Base-by-base conservation (phyloP, 1,284 basidiomycete genomes). In the Mycena sp. region DNA sequence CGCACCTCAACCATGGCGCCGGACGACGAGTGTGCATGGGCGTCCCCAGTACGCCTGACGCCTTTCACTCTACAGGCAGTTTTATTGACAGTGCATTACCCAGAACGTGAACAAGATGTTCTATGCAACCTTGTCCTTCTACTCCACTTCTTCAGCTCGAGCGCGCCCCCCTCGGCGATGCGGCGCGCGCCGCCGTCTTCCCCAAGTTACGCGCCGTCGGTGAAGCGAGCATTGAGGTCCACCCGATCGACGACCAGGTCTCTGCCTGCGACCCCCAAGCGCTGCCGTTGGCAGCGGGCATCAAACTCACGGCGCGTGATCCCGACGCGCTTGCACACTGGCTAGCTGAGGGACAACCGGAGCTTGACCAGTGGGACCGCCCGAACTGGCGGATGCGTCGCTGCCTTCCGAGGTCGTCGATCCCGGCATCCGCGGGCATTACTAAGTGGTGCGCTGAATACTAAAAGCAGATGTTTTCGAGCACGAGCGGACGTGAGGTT, bases 111-210 rank as follows among this genome's bases (percentile, higher is more conserved):
- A 57, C 41, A 56, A 52, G 41, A 35, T 45, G 32, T 52, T 57
- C 25, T 62, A 62, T 29, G 60, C 28, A 62, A 29, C 17, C 53
- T 62, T 25, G 35, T 50, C 23, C 60, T 62, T 41, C 26, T 62
- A 10, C 60, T 62, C 41, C 48, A 62, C 37, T 62, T 62, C 45
- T 62, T 62, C 48, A 57, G 41, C 60, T 62, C 30, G 60, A 62
- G 16, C 60, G 60, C 5, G 60, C 28, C 1, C 40, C 60, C 6
- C 53, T 62, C 14, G 38, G 41, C 6, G 48, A 62, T 3, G 46
- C 46, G 7, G 53, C 48, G 0, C 52, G 52, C 16, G 53, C 37
- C 5, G 28, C 46, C 21, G 53, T 56, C 28, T 62, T 62, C 38
- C 60, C 60, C 30, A 35, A 51, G 25, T 37, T 62, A 23, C 53